Conservation (phyloP, 495 filamentous ascomycete genomes). For the Lophiostoma macrostomum region DNA sequence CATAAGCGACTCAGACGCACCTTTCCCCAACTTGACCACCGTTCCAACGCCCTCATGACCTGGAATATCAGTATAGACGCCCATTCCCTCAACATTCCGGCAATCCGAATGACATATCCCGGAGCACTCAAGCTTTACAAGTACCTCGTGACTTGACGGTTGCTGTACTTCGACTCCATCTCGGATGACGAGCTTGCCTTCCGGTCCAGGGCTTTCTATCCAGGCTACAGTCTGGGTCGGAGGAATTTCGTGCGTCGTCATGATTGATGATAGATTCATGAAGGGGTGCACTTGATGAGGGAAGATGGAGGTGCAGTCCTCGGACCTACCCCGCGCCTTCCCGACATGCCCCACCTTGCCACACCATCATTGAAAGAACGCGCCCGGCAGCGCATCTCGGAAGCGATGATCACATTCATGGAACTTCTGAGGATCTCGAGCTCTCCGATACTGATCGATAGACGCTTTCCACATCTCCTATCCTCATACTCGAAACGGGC, state of each 20-base stretch:
- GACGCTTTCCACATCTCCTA: no score
- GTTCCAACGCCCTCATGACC: constrained; percentile 85
- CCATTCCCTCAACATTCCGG: constrained; percentile 83
- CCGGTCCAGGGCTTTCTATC: constrained; percentile 23
- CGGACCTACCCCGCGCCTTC: no score
- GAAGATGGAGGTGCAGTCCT: no score
- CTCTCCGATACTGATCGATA: no score
- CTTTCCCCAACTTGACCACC: constrained; percentile 71
- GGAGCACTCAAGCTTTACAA: constrained; percentile 85
- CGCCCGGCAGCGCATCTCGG: no score
- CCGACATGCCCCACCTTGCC: no score
- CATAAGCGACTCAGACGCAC: constrained; percentile 67
- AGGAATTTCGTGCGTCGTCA: constrained; percentile 2
- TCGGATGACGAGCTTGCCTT: constrained; percentile 17
- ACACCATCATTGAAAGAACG: no score
- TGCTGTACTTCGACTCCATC: constrained; percentile 59
- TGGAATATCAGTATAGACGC: constrained; percentile 68
- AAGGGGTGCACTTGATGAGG: no score
- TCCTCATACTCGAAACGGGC: no score
- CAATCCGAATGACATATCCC: constrained; percentile 85
- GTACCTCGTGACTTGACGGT: constrained; percentile 78
- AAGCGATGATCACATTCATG: no score
- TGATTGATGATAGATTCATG: no score
- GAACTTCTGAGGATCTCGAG: no score
- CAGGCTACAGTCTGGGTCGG: constrained; percentile 23